A percentile compares a stretch with the other conserved stretches of the same genome.
Conservation (phyloP, 83 land plant species). For the Thuja plicata region DNA sequence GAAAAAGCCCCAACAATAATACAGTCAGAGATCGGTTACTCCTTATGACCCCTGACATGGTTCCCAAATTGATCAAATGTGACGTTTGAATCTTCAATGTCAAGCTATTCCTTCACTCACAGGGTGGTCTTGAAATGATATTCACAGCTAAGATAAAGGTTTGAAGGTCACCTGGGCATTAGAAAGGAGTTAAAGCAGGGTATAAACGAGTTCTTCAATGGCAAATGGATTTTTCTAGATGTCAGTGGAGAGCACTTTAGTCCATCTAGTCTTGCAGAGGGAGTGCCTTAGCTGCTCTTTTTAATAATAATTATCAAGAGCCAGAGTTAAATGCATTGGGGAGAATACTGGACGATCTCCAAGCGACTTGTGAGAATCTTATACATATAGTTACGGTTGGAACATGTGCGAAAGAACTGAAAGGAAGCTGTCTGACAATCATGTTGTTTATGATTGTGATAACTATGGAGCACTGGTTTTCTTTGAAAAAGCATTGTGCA, state of each 20-base stretch:
- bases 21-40: no score
- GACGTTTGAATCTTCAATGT: no score
- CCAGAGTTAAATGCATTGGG: neutral
- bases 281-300: neutral
- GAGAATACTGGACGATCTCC: neutral
- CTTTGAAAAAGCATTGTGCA: neutral
- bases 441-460: neutral
- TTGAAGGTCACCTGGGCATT: no score
- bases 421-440: neutral
- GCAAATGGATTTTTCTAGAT: neutral
- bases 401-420: neutral
- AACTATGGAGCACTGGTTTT: neutral
- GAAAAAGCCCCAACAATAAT: no score
- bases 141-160: no score
- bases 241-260: neutral
- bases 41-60: no score
- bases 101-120: no score
- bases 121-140: no score
- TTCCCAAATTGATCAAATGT: no score
- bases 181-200: no score
- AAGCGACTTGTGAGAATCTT: neutral
- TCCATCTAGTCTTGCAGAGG: neutral
- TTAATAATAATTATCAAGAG: neutral
- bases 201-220: neutral
- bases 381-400: neutral